phyloP scores from a whole-genome alignment of 2,329 filamentous ascomycete genomes.

The Colletotrichum aenigma region DNA sequence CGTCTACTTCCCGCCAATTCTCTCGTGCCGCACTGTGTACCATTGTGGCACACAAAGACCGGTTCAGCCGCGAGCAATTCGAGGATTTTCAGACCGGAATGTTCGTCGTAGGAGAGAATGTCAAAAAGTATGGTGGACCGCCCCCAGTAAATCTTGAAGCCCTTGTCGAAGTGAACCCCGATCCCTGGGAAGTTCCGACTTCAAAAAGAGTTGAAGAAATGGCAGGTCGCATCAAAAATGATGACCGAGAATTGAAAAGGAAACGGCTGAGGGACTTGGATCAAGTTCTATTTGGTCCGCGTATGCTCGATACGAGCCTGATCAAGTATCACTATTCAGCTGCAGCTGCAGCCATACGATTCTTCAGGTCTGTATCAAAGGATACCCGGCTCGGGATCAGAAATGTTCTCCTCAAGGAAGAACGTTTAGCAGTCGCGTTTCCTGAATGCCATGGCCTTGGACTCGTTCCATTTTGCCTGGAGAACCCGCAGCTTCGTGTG shows the following conservation, averaged over 20 bases:
- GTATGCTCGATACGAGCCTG: not conserved
- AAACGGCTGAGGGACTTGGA: too few species aligned
- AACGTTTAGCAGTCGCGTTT: not conserved
- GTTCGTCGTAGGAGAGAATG: too few species aligned
- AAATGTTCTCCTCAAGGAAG: not conserved
- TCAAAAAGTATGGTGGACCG: too few species aligned
- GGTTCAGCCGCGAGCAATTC: not conserved
- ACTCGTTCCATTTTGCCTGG: not conserved
- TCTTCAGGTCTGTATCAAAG: accelerated
- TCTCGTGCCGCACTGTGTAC: not conserved
- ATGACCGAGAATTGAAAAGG: too few species aligned
- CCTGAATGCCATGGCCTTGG: not conserved
- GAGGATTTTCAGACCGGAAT: not conserved
- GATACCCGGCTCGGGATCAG: too few species aligned
- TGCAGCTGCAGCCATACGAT: accelerated
- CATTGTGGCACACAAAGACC: not conserved
- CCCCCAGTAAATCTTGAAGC: not conserved
- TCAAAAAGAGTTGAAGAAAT: not conserved
- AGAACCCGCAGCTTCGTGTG: not conserved
- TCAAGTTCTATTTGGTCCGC: too few species aligned
- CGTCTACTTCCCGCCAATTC: accelerated
- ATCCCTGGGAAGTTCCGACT: not conserved
- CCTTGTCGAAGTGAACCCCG: not conserved
- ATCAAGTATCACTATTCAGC: not conserved
- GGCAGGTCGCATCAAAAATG: too few species aligned